Base-by-base conservation (phyloP, 2,329 filamentous ascomycete species). In the Aspergillus fumigatus region DNA sequence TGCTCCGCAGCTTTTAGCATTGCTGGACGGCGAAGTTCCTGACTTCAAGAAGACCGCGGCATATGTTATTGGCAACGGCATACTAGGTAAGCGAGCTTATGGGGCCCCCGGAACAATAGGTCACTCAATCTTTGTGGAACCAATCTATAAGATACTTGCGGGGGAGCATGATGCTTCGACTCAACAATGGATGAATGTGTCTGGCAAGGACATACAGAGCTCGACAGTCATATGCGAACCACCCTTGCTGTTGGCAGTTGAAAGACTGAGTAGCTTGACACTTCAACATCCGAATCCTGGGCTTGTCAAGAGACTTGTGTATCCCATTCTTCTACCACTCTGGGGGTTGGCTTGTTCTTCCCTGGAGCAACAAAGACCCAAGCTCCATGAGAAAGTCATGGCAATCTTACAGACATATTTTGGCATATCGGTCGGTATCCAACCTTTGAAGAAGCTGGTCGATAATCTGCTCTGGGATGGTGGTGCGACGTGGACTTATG, bases 51-150 rank as follows among this genome's bases (percentile, higher is more conserved):
- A 71, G 54, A 73, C 74, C n/a, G 74, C 71, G 19, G 72, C 75
- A 2, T 78, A 77, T 59, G 67, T 72, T 19, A 70, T 77, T 49
- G 74, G 75, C 6, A 77, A 69, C 62, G 75, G 75, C n/a, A 74
- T 78, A 32, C 57, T 78, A 27, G 68, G 73, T 2, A 77, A 77
- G 56, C 69, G 70, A 29, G 53, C 67, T 14, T 73, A 71, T 55
- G 75, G 75, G 4, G 70, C 73, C 19, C 71, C 72, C 32, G 72
- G 73, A 4, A 72, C 70, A 0, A 68, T 75, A 51, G 75, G 75
- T 0, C 72, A 76, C 61, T 71, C 62, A 3, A 74, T 77, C 35
- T 77, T 78, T 47, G 59, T 76, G 21, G 70, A 74, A 53, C 75
- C 75, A 0, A 63, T 76, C 3, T 73, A 77, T 54, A 71, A 73